phyloP scores from a whole-genome alignment of 2,329 filamentous ascomycete species.

The Neocatenulostroma microsporum region DNA sequence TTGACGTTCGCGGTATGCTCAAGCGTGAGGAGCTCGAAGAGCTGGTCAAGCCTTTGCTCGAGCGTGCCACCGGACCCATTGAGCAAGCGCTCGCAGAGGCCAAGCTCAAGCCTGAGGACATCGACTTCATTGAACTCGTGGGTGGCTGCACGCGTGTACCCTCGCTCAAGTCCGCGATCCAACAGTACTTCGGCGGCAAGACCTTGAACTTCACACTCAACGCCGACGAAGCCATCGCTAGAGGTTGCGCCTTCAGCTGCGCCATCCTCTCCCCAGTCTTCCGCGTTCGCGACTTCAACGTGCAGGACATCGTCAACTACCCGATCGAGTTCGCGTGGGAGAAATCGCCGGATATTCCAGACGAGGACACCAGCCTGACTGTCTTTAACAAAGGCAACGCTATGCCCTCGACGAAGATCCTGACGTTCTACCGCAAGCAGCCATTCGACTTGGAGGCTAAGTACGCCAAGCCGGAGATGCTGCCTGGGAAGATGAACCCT shows the following conservation, averaged over 20 bases:
- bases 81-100: conserved; percentile 93
- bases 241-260: conserved; percentile 94
- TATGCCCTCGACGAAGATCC: conserved; percentile 96
- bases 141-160: conserved; percentile 93
- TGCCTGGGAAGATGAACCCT: conserved; percentile 83
- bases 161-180: conserved; percentile 80
- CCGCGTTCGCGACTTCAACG: conserved; percentile 94
- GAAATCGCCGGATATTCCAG: conserved; percentile 94
- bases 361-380: conserved; percentile 93
- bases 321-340: conserved; percentile 99
- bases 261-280: conserved; percentile 96
- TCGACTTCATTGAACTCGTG: conserved; percentile 87
- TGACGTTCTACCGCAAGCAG: conserved; percentile 98
- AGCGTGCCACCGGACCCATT: conserved; percentile 63
- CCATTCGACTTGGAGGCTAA: conserved; percentile 92
- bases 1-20: conserved; percentile 81
- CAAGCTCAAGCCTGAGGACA: conserved; percentile 82
- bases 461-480: conserved; percentile 76
- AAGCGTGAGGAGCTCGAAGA: conserved; percentile 92
- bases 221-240: conserved; percentile 93
- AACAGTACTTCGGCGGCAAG: conserved; percentile 87
- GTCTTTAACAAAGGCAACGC: conserved; percentile 97
- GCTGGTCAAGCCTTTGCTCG: conserved; percentile 76
- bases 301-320: conserved; percentile 96
- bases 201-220: conserved; percentile 90